Conservation (phyloP, 2,329 filamentous ascomycete species). For the Phaeosphaeria sp. region DNA sequence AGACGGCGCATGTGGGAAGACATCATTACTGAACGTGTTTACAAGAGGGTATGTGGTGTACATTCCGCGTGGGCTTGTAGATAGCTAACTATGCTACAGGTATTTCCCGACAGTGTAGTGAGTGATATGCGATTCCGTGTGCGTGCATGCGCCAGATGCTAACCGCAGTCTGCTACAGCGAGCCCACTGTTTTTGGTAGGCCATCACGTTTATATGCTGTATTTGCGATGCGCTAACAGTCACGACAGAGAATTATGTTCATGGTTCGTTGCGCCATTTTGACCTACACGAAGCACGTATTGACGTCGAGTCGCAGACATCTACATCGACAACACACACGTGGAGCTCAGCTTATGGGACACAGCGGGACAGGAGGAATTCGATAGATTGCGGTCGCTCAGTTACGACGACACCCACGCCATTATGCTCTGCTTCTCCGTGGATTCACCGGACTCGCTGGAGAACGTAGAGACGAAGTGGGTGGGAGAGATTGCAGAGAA, state of each 20-base stretch:
- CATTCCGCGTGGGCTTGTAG: neutral
- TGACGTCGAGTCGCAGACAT: slow-evolving; percentile 69
- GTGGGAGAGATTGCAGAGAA: slow-evolving; percentile 97
- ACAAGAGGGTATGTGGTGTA: slow-evolving; percentile 78
- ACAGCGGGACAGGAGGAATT: slow-evolving; percentile 99
- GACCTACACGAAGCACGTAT: neutral
- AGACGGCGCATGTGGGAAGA: slow-evolving; percentile 97
- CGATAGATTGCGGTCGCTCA: slow-evolving; percentile 91
- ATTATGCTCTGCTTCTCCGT: slow-evolving; percentile 99
- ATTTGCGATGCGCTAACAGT: slow-evolving; percentile 26
- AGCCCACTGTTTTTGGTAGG: slow-evolving; percentile 88
- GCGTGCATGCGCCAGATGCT: slow-evolving; percentile 17
- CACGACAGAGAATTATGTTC: slow-evolving; percentile 86
- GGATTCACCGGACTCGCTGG: slow-evolving; percentile 93
- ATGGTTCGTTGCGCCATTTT: slow-evolving; percentile 66
- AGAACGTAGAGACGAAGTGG: slow-evolving; percentile 99
- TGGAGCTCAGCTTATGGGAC: slow-evolving; percentile 97
- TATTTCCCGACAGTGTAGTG: slow-evolving; percentile 98
- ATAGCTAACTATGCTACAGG: slow-evolving; percentile 53
- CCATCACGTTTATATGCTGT: neutral
- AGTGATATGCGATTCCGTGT: slow-evolving; percentile 40
- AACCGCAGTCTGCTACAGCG: slow-evolving; percentile 55
- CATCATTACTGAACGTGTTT: slow-evolving; percentile 95
- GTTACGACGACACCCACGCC: slow-evolving; percentile 96
- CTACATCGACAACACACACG: slow-evolving; percentile 96